Percentiles rank a stretch among this genome's conserved stretches.
Conservation (phyloP, 2,329 filamentous ascomycete species). For the Ophiostoma sp. region DNA sequence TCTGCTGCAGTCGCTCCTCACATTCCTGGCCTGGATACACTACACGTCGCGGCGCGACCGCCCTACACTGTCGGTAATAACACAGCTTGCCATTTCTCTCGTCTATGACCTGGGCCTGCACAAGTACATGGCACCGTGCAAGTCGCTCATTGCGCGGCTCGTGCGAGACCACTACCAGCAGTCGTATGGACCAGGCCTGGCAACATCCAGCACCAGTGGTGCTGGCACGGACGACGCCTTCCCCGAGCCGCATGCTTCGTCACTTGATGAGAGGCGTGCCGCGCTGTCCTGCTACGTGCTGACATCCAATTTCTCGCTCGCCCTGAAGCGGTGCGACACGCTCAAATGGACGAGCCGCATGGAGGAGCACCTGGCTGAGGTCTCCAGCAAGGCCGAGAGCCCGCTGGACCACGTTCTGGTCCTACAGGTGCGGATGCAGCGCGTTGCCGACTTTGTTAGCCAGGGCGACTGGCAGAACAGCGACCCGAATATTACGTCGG, state of each 20-base stretch:
- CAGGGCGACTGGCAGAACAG: slow-evolving; percentile 27
- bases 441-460: slow-evolving; percentile 36
- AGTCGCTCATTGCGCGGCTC: slow-evolving; percentile 21
- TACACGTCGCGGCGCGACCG: slow-evolving; percentile 31
- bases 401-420: slow-evolving; percentile 47
- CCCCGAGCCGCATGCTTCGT: neutral
- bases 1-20: slow-evolving; percentile 44
- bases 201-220: neutral
- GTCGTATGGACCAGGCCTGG: neutral
- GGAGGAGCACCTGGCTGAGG: slow-evolving; percentile 48
- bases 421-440: slow-evolving; percentile 38
- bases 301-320: slow-evolving; percentile 29
- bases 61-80: slow-evolving; percentile 40
- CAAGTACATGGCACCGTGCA: slow-evolving; percentile 23
- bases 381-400: slow-evolving; percentile 43
- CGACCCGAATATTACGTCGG: slow-evolving; percentile 19
- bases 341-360: slow-evolving; percentile 55
- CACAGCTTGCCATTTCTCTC: slow-evolving; percentile 40
- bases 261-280: slow-evolving; percentile 44
- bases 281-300: slow-evolving; percentile 44
- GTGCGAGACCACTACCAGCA: slow-evolving; percentile 19
- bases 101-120: slow-evolving; percentile 45
- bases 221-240: slow-evolving; percentile 23
- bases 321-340: slow-evolving; percentile 44
- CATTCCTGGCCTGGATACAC: slow-evolving; percentile 30